Evolutionary conservation across 2,329 filamentous ascomycete genomes (phyloP).

Genomic region (Fusarium sp.): DNA sequence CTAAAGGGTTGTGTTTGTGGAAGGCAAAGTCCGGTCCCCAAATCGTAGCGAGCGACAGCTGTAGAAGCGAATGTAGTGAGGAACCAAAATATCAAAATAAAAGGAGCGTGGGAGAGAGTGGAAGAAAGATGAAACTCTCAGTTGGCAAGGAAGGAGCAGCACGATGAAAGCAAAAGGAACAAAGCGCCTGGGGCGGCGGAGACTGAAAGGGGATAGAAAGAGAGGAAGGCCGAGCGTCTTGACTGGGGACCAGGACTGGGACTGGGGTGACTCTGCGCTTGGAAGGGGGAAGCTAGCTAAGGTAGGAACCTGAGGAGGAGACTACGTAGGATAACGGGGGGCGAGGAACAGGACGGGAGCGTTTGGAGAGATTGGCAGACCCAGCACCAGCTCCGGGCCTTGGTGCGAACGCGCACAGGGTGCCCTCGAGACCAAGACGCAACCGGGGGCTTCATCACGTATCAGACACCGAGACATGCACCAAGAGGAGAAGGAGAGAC

Average conservation of each 20-base stretch:
- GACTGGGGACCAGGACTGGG: slow-evolving; percentile 32
- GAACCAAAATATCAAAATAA: slow-evolving; percentile 44
- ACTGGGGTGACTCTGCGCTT: slow-evolving; percentile 26
- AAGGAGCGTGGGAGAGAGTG: slow-evolving; percentile 69
- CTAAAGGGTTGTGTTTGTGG: slow-evolving; percentile 19
- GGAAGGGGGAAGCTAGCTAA: slow-evolving; percentile 18
- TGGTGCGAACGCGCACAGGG: slow-evolving; percentile 27
- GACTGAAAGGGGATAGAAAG: slow-evolving; percentile 44
- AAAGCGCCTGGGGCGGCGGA: slow-evolving; percentile 41
- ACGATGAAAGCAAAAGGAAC: slow-evolving; percentile 43
- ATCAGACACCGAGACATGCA: slow-evolving; percentile 22
- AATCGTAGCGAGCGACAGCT: slow-evolving; percentile 42
- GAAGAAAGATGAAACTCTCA: slow-evolving; percentile 58
- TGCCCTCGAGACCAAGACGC: slow-evolving; percentile 21
- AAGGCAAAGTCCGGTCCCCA: slow-evolving; percentile 38
- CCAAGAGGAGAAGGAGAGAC: slow-evolving; percentile 24
- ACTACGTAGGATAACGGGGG: slow-evolving; percentile 9
- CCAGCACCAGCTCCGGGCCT: slow-evolving; percentile 17
- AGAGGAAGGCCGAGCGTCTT: slow-evolving; percentile 39
- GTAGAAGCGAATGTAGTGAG: slow-evolving; percentile 48
- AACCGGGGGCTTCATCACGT: slow-evolving; percentile 21
- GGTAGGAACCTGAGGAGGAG: slow-evolving; percentile 19
- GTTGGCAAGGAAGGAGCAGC: slow-evolving; percentile 60
- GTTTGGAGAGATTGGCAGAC: slow-evolving; percentile 29
- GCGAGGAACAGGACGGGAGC: slow-evolving; percentile 13